Conservation (phyloP, 2,329 filamentous ascomycete genomes). For the Fusarium sp. region DNA sequence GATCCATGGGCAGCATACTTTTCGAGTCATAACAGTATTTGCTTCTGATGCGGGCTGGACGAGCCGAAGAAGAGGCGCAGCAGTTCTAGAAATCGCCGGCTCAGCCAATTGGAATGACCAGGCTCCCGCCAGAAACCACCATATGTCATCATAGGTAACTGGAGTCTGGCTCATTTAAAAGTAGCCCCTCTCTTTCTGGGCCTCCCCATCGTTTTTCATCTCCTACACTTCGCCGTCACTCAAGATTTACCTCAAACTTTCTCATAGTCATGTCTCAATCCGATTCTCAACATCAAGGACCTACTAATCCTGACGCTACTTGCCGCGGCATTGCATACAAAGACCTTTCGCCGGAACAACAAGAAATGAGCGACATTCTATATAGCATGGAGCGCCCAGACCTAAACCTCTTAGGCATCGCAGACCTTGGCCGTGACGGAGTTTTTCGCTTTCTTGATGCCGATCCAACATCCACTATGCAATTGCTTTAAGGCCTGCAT, state of each 20-base stretch:
- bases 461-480: constrained; percentile 7
- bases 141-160: background rate
- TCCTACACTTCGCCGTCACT: background rate
- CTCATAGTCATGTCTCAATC: background rate
- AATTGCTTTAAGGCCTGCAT: background rate
- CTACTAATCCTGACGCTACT: background rate
- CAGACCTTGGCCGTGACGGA: constrained; percentile 11
- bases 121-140: background rate
- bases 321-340: constrained; percentile 1
- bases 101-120: background rate
- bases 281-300: background rate
- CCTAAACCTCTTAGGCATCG: background rate
- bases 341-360: background rate
- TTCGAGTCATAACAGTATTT: background rate
- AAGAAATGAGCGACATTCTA: constrained; percentile 16
- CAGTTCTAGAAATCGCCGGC: background rate
- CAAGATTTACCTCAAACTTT: background rate
- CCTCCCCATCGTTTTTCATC: background rate
- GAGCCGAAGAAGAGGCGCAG: background rate
- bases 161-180: background rate
- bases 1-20: background rate
- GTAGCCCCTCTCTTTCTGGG: background rate
- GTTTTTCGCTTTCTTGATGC: constrained; percentile 10
- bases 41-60: background rate
- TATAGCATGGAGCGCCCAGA: constrained; percentile 2